Conservation (phyloP, 2,329 filamentous ascomycete genomes). For the Orbilia brochopaga region DNA sequence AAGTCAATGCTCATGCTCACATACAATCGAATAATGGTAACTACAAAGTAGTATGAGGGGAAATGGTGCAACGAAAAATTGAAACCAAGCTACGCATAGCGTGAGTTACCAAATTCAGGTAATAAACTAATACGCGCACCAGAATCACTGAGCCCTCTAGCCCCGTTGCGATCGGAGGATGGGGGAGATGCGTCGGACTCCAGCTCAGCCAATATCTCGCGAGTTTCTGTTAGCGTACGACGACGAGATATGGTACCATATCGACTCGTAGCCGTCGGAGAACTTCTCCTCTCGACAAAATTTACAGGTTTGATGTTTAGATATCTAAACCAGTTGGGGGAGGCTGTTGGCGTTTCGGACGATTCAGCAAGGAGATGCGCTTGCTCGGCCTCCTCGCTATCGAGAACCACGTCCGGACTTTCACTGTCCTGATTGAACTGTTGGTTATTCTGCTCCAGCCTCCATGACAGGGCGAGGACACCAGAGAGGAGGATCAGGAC, state of each 20-base stretch:
- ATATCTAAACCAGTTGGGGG: constrained; percentile 28
- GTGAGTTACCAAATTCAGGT: not conserved
- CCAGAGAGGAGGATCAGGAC: constrained; percentile 84
- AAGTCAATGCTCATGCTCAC: too few species aligned
- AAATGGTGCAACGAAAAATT: too few species aligned
- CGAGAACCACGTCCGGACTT: constrained; percentile 60
- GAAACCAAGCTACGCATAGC: not conserved
- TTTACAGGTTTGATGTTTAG: constrained; percentile 24
- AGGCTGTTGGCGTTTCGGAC: constrained; percentile 11
- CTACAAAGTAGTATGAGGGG: too few species aligned
- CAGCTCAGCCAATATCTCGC: constrained; percentile 40
- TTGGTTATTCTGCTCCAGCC: constrained; percentile 66
- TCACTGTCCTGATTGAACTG: constrained; percentile 70
- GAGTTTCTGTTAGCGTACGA: constrained; percentile 39
- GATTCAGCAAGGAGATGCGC: constrained; percentile 26
- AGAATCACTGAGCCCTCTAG: not conserved
- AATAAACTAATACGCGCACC: constrained; percentile 3
- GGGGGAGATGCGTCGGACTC: constrained; percentile 34
- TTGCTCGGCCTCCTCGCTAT: constrained; percentile 25
- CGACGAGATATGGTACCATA: constrained; percentile 35
- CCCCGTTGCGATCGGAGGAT: constrained; percentile 4
- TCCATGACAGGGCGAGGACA: constrained; percentile 91
- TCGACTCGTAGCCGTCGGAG: constrained; percentile 22
- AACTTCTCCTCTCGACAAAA: constrained; percentile 9
- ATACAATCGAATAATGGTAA: too few species aligned